Base-by-base conservation (phyloP, 1,139 yeast species). In the Taphrina wiesneri region DNA sequence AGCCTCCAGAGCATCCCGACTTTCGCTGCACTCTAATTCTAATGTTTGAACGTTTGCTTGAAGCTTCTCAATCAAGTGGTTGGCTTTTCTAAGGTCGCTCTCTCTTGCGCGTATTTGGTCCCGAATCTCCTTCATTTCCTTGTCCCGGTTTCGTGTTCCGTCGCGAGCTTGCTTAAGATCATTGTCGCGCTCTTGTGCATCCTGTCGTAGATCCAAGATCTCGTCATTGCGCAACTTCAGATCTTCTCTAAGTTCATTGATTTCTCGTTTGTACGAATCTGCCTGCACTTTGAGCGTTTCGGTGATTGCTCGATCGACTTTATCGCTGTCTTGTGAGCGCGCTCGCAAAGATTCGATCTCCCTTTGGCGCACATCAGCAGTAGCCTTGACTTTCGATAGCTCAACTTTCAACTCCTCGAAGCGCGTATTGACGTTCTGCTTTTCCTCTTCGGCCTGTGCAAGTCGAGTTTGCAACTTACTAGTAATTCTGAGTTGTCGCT, bases 251-350 rank as follows among this genome's bases (percentile, higher is more conserved):
- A 60, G 45, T 6, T 39, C 64, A 17, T 19, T 39, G 25, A 60
- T 60, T 32, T 60, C 64, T 25, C 57, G 39, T 23, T 51, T 60
- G 56, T 49, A 41, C n/a, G 64, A 60, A 23, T 60, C 64, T 43
- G 52, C 64, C 43, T 54, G 59, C 7, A 54, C 49, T 43, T 54
- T 54, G 32, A 54, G 49, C 5, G 59, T 28, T 17, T 45, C 45
- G 15, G 59, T 32, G 32, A 28, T 36, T 9, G 49, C 59, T 32
- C 41, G 36, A 25, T 54, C 59, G 26, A 39, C 59, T 17, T 54
- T 54, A 49, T 39, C 49, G 34, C 28, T 25, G 23, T 39, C 59
- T 19, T 54, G 46, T 9, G 36, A 21, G 11, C 59, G 59, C 59
- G 36, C 34, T 39, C 49, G 30, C 49, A 54, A 15, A 5, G 59